Evolutionary conservation across 169 alveolate species (phyloP).

Genomic region (Eimeria acervulina): DNA sequence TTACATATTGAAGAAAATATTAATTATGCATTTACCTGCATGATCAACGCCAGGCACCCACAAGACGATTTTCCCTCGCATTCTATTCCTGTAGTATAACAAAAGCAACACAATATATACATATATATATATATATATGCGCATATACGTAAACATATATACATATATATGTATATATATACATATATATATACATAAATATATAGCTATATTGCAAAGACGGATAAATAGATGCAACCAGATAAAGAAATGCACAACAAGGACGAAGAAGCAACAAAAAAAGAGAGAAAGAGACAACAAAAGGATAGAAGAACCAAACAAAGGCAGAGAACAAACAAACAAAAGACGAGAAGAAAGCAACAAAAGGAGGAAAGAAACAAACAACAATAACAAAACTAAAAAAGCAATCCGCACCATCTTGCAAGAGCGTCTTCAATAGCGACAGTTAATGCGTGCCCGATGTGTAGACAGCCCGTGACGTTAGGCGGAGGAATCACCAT

Average conservation of each 20-base stretch:
- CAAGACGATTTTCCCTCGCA: conserved; percentile 97
- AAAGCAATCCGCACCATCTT: conserved; percentile 90
- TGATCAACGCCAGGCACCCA: conserved; percentile 98
- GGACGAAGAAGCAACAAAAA: neutral
- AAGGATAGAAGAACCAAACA: neutral
- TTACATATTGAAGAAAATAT: neutral
- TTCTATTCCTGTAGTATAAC: conserved; percentile 92
- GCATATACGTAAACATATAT: no score
- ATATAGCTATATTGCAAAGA: neutral
- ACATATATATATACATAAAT: no score
- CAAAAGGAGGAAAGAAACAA: neutral
- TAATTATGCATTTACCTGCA: conserved; percentile 67
- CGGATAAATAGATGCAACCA: neutral
- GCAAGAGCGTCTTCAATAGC: conserved; percentile 99
- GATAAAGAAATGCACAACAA: neutral
- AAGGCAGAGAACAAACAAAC: neutral
- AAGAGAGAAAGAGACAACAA: neutral
- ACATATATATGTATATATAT: no score
- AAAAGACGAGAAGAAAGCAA: neutral
- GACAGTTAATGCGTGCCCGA: conserved; percentile 99
- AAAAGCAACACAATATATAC: neutral
- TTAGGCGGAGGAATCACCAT: conserved; percentile 99
- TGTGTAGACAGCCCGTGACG: conserved; percentile 99
- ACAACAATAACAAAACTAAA: neutral
- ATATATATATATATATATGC: no score